A percentile compares a stretch with the other conserved stretches of the same genome.
phyloP scores from a whole-genome alignment of 2,329 filamentous ascomycete species.

The Apiospora hydei region DNA sequence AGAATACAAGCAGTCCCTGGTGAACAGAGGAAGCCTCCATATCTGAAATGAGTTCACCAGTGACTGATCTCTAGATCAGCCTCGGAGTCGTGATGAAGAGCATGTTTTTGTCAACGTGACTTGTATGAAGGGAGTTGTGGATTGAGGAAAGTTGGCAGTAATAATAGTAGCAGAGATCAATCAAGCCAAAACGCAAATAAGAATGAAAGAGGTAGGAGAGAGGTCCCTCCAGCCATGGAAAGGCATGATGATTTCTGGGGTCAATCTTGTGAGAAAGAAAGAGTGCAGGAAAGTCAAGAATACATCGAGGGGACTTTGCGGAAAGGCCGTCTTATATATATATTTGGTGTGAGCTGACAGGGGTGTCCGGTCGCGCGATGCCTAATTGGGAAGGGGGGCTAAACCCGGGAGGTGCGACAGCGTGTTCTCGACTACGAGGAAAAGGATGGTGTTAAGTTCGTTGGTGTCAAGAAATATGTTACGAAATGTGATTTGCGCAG shows the following conservation, averaged over 20 bases:
- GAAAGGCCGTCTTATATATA: constrained; percentile 9
- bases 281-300: neutral
- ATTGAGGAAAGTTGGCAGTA: neutral
- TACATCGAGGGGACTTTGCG: constrained; percentile 5
- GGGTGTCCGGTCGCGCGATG: constrained; percentile 8
- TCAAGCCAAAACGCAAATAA: neutral
- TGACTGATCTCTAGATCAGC: neutral
- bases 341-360: neutral
- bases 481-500: no score
- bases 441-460: no score
- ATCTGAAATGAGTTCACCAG: neutral
- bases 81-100: neutral
- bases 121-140: neutral
- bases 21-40: neutral
- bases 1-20: neutral
- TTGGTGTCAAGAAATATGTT: no score
- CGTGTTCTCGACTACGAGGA: constrained; percentile 23
- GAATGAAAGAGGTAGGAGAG: neutral
- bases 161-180: neutral
- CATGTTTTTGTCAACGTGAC: neutral
- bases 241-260: neutral
- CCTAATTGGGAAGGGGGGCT: constrained; percentile 16
- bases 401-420: constrained; percentile 22
- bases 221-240: neutral
- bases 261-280: neutral